Base-by-base conservation (phyloP, 2,329 filamentous ascomycete species). In the Aaosphaeria arxii region DNA sequence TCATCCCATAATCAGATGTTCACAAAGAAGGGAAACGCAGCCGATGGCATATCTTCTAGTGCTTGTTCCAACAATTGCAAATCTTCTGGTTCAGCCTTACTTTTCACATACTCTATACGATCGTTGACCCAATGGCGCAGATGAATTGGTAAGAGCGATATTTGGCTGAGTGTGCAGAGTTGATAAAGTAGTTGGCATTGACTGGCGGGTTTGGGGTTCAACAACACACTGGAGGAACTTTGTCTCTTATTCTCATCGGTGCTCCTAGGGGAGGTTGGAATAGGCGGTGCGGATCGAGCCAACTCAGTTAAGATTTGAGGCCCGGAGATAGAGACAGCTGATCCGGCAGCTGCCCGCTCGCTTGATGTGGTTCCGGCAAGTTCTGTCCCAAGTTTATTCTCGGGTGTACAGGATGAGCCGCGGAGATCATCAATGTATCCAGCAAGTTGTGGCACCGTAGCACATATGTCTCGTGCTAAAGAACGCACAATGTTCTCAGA, bases 361-460 rank as follows among this genome's bases (percentile, higher is more conserved):
- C 40, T 40, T 36, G 39, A 40, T 7, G 36, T 43, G 7, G 35
- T 48, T 40, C n/a, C 38, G 11, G 24, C 6, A 4, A 17, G 11
- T n/a, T 30, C 42, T 11, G 40, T 11, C 31, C 24, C 13, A 30
- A 7, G 17, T 31, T 11, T 49, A 36, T 7, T 36, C 13, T n/a
- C 48, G 45, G 9, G 7, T 2, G 33, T 9, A 3, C 7, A 2
- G 53, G 38, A 5, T 11, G 41, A 11, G 3, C 24, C 11, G 24
- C 6, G 30, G 41, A 40, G 9, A 7, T 51, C 39, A 38, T 54
- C 43, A 4, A 53, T 28, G 36, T 61, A 59, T 9, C 56, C 50
- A 31, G 54, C 54, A 29, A 65, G 29, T 32, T 63, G 59, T 4
- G 63, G 63, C 7, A 64, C 50, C 4, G 59, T 59, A 1, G 57